Percentiles rank a stretch among this genome's conserved stretches.
phyloP scores from a whole-genome alignment of 768 basidiomycete genomes.

The Agaricus subrufescens region DNA sequence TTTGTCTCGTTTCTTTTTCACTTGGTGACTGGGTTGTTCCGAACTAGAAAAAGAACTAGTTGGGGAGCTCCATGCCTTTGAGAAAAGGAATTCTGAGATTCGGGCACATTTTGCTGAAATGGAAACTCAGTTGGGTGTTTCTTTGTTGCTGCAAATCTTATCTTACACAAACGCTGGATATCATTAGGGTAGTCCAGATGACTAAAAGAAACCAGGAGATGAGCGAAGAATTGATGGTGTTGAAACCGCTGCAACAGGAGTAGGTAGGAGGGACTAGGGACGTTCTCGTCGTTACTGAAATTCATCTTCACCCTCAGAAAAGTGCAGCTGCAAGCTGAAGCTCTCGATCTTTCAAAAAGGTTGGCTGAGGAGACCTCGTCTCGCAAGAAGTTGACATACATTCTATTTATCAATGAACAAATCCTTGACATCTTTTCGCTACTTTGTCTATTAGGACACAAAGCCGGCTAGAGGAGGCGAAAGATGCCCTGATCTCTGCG shows the following conservation, averaged over 20 bases:
- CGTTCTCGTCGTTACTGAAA: not conserved
- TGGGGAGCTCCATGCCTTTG: slow-evolving; percentile 20
- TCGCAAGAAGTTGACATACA: not conserved
- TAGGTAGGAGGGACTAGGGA: not conserved
- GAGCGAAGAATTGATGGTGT: slow-evolving; percentile 10
- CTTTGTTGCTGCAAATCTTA: not conserved
- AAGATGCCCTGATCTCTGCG: slow-evolving; percentile 1
- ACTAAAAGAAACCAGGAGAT: slow-evolving; percentile 9
- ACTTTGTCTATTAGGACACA: not conserved
- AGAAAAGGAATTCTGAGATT: slow-evolving; percentile 22
- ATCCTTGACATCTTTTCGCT: not conserved
- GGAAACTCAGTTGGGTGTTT: slow-evolving; percentile 16
- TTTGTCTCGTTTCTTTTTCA: not conserved
- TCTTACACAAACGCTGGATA: not conserved
- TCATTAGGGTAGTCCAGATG: slow-evolving; percentile 11
- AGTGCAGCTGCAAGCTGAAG: not conserved
- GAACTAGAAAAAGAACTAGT: slow-evolving; percentile 17
- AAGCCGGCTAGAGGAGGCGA: not conserved
- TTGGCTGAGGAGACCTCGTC: not conserved
- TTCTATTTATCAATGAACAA: not conserved
- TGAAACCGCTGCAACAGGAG: slow-evolving; percentile 19
- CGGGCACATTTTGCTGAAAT: slow-evolving; percentile 18
- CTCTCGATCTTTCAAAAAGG: not conserved
- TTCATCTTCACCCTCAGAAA: not conserved
- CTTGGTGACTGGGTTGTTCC: slow-evolving; percentile 9